These are phyloP conservation scores for Picea engelmannii DNA, from an alignment of 83 land plant genomes.

Conservation along the genomic window DNA sequence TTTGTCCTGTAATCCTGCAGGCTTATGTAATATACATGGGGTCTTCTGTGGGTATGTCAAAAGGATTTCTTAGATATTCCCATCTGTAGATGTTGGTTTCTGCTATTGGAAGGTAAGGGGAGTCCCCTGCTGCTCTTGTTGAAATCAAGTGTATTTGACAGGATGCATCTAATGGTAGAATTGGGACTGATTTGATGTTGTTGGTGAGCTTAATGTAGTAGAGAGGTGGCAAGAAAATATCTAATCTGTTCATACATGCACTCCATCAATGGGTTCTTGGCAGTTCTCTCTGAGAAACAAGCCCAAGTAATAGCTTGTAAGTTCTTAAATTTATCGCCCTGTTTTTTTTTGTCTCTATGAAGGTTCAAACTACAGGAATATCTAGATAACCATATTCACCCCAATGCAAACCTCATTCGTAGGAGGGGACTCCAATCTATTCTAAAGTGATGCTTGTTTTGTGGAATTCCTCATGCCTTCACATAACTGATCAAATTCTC, in stretches of 20 bases:
- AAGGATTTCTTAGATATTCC: conserved; percentile 11
- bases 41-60: background rate
- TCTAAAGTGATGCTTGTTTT: too few species aligned
- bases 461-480: too few species aligned
- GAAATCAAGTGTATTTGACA: background rate
- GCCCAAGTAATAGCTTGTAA: conserved; percentile 16
- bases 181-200: background rate
- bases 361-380: too few species aligned
- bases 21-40: conserved; percentile 17
- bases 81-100: conserved; percentile 13
- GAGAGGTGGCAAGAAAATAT: background rate
- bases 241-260: conserved; percentile 1
- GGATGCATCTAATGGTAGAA: background rate
- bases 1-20: background rate
- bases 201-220: background rate
- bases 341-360: background rate
- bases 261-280: conserved; percentile 13
- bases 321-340: background rate
- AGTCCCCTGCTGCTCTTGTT: too few species aligned
- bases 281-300: background rate
- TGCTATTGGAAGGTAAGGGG: conserved; percentile 8
- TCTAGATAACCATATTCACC: too few species aligned
- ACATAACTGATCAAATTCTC: too few species aligned
- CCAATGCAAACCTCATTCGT: too few species aligned
- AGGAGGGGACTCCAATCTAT: too few species aligned